Percentiles rank a stretch among this genome's conserved stretches.
phyloP scores from a whole-genome alignment of 2,329 filamentous ascomycete species.

The Coniella lustricola region DNA sequence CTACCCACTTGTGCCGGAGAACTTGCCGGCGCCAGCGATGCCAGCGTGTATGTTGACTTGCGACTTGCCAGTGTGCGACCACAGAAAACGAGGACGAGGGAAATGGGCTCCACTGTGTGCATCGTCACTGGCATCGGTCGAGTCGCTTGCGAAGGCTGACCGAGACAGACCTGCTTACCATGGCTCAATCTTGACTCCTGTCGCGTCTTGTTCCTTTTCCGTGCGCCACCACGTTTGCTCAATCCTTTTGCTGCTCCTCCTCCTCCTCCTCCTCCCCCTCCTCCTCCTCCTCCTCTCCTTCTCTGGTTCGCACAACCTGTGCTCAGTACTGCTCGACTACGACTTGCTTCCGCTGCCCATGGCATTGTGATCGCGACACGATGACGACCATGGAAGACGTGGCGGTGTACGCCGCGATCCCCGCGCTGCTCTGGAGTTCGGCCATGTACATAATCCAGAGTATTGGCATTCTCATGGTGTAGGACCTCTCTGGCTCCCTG shows the following conservation, averaged over 20 bases:
- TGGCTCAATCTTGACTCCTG: too few species aligned
- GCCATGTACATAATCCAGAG: conserved; percentile 46
- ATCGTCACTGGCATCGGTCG: not conserved
- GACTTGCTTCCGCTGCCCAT: not conserved
- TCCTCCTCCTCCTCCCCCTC: not conserved
- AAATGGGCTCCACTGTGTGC: too few species aligned
- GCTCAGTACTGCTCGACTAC: not conserved
- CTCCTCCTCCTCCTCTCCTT: not conserved
- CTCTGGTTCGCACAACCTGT: not conserved
- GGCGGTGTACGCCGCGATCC: conserved; percentile 30
- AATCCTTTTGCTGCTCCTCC: too few species aligned
- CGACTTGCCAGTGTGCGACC: too few species aligned
- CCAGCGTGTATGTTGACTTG: too few species aligned
- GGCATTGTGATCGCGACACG: not conserved
- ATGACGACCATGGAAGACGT: conserved; percentile 25
- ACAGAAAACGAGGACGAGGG: too few species aligned
- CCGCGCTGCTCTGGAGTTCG: conserved; percentile 38
- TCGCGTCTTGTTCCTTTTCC: too few species aligned
- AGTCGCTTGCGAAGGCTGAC: not conserved
- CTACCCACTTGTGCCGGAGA: too few species aligned
- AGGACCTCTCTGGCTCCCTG: conserved; percentile 18
- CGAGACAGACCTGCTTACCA: too few species aligned
- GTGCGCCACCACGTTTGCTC: too few species aligned
- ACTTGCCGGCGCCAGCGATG: too few species aligned
- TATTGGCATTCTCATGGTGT: conserved; percentile 53